These are phyloP conservation scores for Rhizopogon roseolus DNA, from an alignment of 768 basidiomycete genomes.

Conservation along the genomic window DNA sequence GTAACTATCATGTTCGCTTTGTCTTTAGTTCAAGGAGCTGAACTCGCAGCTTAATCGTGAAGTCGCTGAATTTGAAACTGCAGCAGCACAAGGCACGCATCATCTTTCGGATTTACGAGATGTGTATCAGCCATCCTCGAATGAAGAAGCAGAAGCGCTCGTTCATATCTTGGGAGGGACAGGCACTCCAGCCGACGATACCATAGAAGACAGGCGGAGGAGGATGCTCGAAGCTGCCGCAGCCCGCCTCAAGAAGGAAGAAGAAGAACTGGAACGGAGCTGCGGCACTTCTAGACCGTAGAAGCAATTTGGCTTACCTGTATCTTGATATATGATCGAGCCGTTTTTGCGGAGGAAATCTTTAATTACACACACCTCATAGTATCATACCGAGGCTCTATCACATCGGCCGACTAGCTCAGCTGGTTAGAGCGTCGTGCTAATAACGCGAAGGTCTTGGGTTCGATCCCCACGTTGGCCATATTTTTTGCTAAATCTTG, in stretches of 20 bases:
- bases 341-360: neutral
- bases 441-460: constrained; percentile 69
- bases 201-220: constrained; percentile 52
- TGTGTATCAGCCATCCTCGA: constrained; percentile 47
- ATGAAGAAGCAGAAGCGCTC: constrained; percentile 52
- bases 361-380: no score
- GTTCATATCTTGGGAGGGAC: constrained; percentile 52
- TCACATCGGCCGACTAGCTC: constrained; percentile 72
- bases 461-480: constrained; percentile 69
- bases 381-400: no score
- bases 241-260: constrained; percentile 54
- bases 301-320: neutral
- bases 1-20: neutral
- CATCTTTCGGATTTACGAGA: constrained; percentile 33
- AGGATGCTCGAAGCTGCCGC: constrained; percentile 58
- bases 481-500: constrained; percentile 12
- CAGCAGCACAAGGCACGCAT: constrained; percentile 48
- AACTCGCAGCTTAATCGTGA: constrained; percentile 74
- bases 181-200: constrained; percentile 30
- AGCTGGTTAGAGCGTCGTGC: constrained; percentile 93
- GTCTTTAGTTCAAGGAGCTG: constrained; percentile 61
- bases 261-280: constrained; percentile 66
- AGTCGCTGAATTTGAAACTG: constrained; percentile 62
- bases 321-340: neutral
- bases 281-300: constrained; percentile 49